Evolutionary conservation across 805 yeast genomes (phyloP).

Genomic region (Ogataea zsoltii): DNA sequence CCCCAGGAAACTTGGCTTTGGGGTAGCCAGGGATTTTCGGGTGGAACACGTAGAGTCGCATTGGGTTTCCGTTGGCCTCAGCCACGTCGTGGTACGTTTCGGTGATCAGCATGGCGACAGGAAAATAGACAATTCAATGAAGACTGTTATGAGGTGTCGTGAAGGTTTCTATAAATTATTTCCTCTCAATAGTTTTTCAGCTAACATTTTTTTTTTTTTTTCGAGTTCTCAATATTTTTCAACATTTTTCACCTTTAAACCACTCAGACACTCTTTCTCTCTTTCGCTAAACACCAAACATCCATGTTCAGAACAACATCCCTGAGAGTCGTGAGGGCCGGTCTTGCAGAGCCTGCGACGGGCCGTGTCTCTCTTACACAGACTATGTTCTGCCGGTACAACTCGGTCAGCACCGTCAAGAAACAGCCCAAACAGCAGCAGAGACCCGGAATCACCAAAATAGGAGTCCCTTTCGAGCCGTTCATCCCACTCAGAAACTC

Average conservation of each 20-base stretch:
- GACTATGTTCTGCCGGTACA: constrained; percentile 10
- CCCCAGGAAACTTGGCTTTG: constrained; percentile 79
- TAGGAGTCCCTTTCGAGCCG: constrained; percentile 38
- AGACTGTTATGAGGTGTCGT: too few relatives aligned
- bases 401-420: constrained; percentile 11
- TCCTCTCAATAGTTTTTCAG: too few relatives aligned
- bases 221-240: constrained; percentile 1
- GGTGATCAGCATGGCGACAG: constrained; percentile 64
- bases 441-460: constrained; percentile 34
- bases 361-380: background rate
- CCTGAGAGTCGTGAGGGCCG: constrained; percentile 1
- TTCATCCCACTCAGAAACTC: constrained; percentile 54
- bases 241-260: background rate
- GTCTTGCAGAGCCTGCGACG: background rate
- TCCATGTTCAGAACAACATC: constrained; percentile 4
- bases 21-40: constrained; percentile 75
- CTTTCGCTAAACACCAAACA: too few relatives aligned
- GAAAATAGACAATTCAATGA: background rate
- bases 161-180: too few relatives aligned
- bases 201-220: too few relatives aligned
- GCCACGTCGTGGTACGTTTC: constrained; percentile 64
- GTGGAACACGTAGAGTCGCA: constrained; percentile 65
- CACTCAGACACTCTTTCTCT: too few relatives aligned
- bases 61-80: constrained; percentile 65
- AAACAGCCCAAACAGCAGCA: constrained; percentile 20